Percentiles rank a stretch among this genome's conserved stretches.
phyloP scores from a whole-genome alignment of 1,139 yeast genomes.

The Magnusiomyces paraingens region DNA sequence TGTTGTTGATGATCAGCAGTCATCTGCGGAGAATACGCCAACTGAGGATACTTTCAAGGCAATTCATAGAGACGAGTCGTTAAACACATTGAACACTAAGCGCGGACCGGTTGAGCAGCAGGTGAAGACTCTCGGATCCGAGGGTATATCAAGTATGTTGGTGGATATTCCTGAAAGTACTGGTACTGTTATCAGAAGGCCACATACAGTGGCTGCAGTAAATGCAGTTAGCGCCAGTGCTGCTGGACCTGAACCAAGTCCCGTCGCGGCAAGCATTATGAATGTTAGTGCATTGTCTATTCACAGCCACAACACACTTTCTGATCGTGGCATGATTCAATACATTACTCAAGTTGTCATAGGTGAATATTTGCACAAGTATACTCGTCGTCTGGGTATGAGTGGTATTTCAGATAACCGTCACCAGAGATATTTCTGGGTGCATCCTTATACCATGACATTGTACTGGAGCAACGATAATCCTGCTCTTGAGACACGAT shows the following conservation, averaged over 20 bases:
- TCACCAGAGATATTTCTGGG: slow-evolving; percentile 93
- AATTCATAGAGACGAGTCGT: not conserved
- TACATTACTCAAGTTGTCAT: slow-evolving; percentile 88
- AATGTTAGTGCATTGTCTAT: slow-evolving; percentile 41
- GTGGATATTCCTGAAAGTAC: not conserved
- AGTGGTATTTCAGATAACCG: slow-evolving; percentile 71
- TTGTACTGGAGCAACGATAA: slow-evolving; percentile 83
- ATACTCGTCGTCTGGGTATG: slow-evolving; percentile 73
- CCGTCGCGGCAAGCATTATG: slow-evolving; percentile 15
- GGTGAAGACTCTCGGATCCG: not conserved
- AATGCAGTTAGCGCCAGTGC: not conserved
- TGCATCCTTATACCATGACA: slow-evolving; percentile 88
- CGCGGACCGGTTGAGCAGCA: not conserved
- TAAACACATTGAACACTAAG: not conserved
- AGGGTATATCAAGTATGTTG: not conserved
- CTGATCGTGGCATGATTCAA: slow-evolving; percentile 73
- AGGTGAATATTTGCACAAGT: slow-evolving; percentile 86
- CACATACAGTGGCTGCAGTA: not conserved
- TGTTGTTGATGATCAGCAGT: not conserved
- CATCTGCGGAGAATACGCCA: not conserved
- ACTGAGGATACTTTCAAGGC: not conserved
- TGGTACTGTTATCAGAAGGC: not conserved
- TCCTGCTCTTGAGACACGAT: slow-evolving; percentile 56
- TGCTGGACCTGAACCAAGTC: slow-evolving; percentile 1
- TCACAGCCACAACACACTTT: slow-evolving; percentile 51